These are phyloP conservation scores for Zarea fungicola DNA, from an alignment of 2,329 filamentous ascomycete species.

Conservation along the genomic window DNA sequence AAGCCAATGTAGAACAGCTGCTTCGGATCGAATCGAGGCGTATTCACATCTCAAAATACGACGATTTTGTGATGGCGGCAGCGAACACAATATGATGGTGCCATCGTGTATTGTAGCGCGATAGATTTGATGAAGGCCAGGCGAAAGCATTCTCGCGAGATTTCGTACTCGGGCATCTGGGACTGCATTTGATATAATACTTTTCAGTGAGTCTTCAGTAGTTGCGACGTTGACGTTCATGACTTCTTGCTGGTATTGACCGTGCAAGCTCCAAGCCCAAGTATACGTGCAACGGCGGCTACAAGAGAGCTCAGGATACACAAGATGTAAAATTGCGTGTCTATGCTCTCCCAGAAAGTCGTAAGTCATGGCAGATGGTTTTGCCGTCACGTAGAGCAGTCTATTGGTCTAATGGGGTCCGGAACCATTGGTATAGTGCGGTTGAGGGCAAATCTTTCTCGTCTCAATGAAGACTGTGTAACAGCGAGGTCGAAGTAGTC, in stretches of 20 bases:
- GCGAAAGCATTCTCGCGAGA: slow-evolving; percentile 28
- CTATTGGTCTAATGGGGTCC: no score
- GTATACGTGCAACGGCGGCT: background rate
- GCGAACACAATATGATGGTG: slow-evolving; percentile 35
- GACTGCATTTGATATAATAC: slow-evolving; percentile 29
- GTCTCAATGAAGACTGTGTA: no score
- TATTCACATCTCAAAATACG: slow-evolving; percentile 44
- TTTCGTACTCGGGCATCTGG: slow-evolving; percentile 28
- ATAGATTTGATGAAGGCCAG: slow-evolving; percentile 37
- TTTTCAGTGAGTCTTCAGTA: slow-evolving; percentile 28
- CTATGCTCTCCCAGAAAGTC: background rate
- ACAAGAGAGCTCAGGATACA: background rate
- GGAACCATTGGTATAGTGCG: no score
- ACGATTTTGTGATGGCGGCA: slow-evolving; percentile 37
- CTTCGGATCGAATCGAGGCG: slow-evolving; percentile 39
- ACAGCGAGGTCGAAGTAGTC: no score
- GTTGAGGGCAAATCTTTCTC: no score
- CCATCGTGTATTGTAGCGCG: slow-evolving; percentile 38
- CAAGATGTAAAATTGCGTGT: background rate
- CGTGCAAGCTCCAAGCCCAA: background rate
- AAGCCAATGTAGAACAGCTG: slow-evolving; percentile 41
- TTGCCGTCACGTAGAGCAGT: no score
- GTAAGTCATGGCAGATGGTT: background rate
- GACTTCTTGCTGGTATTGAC: slow-evolving; percentile 16
- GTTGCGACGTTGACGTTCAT: slow-evolving; percentile 31